These are phyloP conservation scores for Dendrocalamus sinicus DNA, from an alignment of 176 grass and related monocot species.

Conservation along the genomic window DNA sequence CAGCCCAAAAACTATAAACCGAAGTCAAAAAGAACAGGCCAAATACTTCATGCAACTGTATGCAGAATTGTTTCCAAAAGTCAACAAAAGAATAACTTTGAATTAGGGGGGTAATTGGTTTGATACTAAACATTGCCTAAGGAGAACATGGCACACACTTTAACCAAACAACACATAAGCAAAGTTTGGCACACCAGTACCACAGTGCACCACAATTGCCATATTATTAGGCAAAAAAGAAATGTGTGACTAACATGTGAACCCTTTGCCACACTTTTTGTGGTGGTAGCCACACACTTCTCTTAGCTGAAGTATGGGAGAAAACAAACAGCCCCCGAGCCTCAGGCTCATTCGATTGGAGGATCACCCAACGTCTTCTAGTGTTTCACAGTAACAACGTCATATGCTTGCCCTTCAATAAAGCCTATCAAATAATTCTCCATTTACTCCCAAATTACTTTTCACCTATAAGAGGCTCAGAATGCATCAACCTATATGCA, in stretches of 20 bases:
- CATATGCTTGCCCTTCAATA: background rate
- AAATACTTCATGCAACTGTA: background rate
- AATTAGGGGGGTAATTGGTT: background rate
- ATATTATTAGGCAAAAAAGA: background rate
- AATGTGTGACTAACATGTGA: background rate
- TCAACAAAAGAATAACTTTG: background rate
- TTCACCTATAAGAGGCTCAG: constrained; percentile 13
- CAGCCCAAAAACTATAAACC: too few species aligned
- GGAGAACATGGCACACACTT: background rate
- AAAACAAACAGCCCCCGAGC: background rate
- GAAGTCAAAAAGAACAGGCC: too few species aligned
- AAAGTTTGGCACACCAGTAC: background rate
- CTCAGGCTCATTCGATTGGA: background rate
- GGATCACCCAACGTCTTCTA: background rate
- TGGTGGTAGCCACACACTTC: constrained; percentile 12
- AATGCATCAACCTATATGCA: background rate
- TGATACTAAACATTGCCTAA: constrained; percentile 12
- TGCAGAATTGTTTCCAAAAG: constrained; percentile 9
- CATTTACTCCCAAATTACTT: background rate
- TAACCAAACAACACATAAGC: constrained; percentile 1
- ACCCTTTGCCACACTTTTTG: background rate
- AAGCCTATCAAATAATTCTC: background rate
- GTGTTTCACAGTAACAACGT: background rate
- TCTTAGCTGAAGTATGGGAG: background rate
- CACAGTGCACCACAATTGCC: background rate